phyloP scores from a whole-genome alignment of 352 stramenopile genomes.

The Pythium dissimile region DNA sequence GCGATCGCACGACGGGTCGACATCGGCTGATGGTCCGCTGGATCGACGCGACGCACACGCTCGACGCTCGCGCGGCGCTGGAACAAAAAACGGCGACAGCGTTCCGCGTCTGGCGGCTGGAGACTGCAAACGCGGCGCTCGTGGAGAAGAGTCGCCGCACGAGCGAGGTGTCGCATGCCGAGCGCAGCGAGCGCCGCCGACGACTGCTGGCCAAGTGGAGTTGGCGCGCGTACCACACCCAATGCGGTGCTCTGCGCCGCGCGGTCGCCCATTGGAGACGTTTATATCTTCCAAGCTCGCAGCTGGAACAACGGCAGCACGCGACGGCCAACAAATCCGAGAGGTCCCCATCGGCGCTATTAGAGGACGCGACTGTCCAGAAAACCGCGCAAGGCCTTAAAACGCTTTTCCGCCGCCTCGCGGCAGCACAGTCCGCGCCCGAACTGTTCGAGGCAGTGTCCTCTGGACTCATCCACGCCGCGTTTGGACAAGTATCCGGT shows the following conservation, averaged over 20 bases:
- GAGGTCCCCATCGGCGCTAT: background rate
- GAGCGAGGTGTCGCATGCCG: background rate
- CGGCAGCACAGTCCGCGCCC: conserved; percentile 25
- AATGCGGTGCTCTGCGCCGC: conserved; percentile 24
- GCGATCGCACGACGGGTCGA: background rate
- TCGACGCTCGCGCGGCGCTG: background rate
- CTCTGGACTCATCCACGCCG: conserved; percentile 35
- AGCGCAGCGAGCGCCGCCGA: background rate
- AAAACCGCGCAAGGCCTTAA: conserved; percentile 22
- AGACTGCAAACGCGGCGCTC: background rate
- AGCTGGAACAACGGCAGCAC: background rate
- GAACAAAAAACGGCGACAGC: background rate
- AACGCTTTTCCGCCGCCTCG: conserved; percentile 44
- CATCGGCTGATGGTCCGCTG: conserved; percentile 10
- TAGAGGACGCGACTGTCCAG: background rate
- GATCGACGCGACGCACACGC: conserved; percentile 8
- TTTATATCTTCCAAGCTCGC: too few relatives aligned
- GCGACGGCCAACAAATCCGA: background rate
- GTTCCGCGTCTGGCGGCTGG: conserved; percentile 15
- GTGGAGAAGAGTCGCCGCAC: background rate
- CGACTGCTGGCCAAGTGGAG: conserved; percentile 17
- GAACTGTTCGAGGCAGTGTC: conserved; percentile 46
- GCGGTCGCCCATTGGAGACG: conserved; percentile 1
- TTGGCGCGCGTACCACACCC: conserved; percentile 46
- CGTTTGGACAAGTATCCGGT: conserved; percentile 35